Conservation (phyloP, 495 filamentous ascomycete genomes). For the Emericellopsis terricola region DNA sequence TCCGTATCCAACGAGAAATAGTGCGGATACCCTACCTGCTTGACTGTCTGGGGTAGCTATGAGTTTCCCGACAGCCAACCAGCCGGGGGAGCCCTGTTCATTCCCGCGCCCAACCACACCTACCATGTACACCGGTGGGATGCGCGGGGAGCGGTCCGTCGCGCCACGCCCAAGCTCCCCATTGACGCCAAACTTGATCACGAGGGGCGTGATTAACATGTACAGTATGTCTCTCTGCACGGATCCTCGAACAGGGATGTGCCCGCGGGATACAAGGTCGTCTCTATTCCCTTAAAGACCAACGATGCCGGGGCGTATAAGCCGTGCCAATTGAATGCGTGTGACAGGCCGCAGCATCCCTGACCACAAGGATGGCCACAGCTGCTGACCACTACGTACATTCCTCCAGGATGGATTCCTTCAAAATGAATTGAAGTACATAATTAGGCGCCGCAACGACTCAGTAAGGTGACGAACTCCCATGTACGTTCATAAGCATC, state of each 20-base stretch:
- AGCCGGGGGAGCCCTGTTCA: constrained; percentile 32
- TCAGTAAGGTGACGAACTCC: too few relatives aligned
- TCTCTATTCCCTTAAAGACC: constrained; percentile 22
- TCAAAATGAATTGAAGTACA: too few relatives aligned
- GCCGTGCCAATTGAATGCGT: too few relatives aligned
- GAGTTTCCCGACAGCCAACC: constrained; percentile 25
- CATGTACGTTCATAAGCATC: too few relatives aligned
- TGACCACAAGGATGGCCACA: too few relatives aligned
- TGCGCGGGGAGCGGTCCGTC: constrained; percentile 20
- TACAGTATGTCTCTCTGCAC: constrained; percentile 38
- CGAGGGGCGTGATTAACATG: constrained; percentile 13
- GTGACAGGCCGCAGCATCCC: too few relatives aligned
- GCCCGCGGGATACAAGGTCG: constrained; percentile 34
- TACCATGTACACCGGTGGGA: constrained; percentile 27
- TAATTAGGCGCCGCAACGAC: too few relatives aligned
- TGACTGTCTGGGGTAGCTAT: constrained; percentile 37
- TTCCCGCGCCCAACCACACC: constrained; percentile 21
- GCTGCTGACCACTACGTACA: too few relatives aligned
- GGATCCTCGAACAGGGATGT: constrained; percentile 36
- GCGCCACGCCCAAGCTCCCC: constrained; percentile 36
- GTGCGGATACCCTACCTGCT: constrained; percentile 50
- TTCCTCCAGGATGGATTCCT: too few relatives aligned
- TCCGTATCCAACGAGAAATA: constrained; percentile 21
- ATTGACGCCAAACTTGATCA: constrained; percentile 28
- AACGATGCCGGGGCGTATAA: constrained; percentile 14